Evolutionary conservation across 257 asterid species (phyloP).

Genomic region (Solanum infundibuliforme): DNA sequence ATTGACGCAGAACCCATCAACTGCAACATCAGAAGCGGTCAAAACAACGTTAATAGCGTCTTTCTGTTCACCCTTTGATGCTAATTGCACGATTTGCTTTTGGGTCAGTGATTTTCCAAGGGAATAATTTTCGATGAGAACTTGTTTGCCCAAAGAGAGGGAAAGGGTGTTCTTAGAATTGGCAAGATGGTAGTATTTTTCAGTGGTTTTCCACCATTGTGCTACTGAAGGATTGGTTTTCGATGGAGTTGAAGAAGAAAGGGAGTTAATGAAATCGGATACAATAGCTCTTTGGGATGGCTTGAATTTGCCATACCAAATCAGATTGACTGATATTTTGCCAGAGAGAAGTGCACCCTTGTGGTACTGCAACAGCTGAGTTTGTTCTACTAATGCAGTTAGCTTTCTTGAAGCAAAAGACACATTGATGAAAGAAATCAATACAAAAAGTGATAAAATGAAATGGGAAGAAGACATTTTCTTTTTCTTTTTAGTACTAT

Average conservation of each 20-base stretch:
- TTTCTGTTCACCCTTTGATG: slow-evolving; percentile 41
- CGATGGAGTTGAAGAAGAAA: slow-evolving; percentile 12
- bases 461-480: background rate
- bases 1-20: slow-evolving; percentile 48
- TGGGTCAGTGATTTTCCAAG: slow-evolving; percentile 52
- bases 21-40: slow-evolving; percentile 48
- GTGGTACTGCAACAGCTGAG: slow-evolving; percentile 40
- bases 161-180: slow-evolving; percentile 29
- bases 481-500: background rate
- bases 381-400: slow-evolving; percentile 7
- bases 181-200: slow-evolving; percentile 47
- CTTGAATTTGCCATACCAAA: slow-evolving; percentile 65
- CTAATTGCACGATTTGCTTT: slow-evolving; percentile 32
- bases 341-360: slow-evolving; percentile 58
- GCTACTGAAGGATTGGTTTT: slow-evolving; percentile 43
- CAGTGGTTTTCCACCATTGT: slow-evolving; percentile 55
- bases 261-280: slow-evolving; percentile 53
- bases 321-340: slow-evolving; percentile 41
- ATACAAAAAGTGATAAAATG: background rate
- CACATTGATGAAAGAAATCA: background rate
- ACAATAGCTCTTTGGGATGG: slow-evolving; percentile 56
- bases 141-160: slow-evolving; percentile 31
- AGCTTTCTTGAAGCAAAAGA: background rate
- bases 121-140: slow-evolving; percentile 24
- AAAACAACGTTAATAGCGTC: slow-evolving; percentile 52